Conservation (phyloP, 768 basidiomycete species). For the Amanita subjunquillea region DNA sequence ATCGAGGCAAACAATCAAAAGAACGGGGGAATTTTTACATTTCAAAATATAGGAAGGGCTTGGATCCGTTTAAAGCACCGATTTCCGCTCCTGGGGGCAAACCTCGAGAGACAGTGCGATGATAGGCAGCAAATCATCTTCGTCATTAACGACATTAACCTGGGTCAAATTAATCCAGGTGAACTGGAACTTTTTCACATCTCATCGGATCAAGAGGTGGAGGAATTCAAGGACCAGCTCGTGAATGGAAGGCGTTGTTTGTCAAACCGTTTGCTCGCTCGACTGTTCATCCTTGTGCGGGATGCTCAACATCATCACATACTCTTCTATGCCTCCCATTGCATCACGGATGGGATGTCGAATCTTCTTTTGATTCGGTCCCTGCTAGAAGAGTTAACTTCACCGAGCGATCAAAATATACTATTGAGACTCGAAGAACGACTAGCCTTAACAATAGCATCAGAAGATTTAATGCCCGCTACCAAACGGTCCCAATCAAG, state of each 20-base stretch:
- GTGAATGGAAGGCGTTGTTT: constrained; percentile 21
- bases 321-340: constrained; percentile 26
- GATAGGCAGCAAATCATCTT: constrained; percentile 18
- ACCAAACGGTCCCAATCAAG: constrained; percentile 15
- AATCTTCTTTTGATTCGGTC: constrained; percentile 21
- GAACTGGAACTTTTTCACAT: constrained; percentile 23
- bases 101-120: constrained; percentile 13
- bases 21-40: constrained; percentile 5
- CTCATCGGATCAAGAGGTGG: constrained; percentile 18
- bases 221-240: constrained; percentile 11
- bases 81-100: constrained; percentile 31
- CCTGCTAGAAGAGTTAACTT: constrained; percentile 26
- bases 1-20: constrained; percentile 8
- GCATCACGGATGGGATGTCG: constrained; percentile 29
- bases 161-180: constrained; percentile 14
- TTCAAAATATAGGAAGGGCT: constrained; percentile 21
- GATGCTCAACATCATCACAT: constrained; percentile 21
- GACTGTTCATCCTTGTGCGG: constrained; percentile 24
- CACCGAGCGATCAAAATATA: constrained; percentile 2
- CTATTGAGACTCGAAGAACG: constrained; percentile 22
- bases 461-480: constrained; percentile 19
- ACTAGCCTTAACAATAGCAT: constrained; percentile 22
- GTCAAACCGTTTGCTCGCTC: constrained; percentile 22
- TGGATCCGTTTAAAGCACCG: constrained; percentile 31
- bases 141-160: constrained; percentile 22